Base-by-base conservation (phyloP, 2,329 filamentous ascomycete genomes). In the Pseudopyrenochaeta lycopersici region DNA sequence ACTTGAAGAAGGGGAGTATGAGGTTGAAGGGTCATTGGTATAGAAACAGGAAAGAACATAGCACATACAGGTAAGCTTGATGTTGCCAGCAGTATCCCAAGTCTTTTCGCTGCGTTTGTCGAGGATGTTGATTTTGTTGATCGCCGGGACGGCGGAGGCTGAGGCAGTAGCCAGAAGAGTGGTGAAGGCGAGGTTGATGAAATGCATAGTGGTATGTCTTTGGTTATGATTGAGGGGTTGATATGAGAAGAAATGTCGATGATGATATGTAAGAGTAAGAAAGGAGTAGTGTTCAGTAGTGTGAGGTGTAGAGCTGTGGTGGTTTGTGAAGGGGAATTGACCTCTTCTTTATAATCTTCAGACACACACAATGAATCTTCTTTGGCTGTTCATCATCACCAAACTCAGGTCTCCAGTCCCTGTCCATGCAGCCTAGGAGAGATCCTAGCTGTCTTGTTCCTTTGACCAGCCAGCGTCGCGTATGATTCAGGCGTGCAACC, bases 11-110 rank as follows among this genome's bases (percentile, higher is more conserved):
- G 10, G 14, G 14, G 11, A 10, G 12, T 9, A 15, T 38, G 31
- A 20, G 10, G 15, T 12, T 23, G 15, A 12, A 30, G n/a, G 31
- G n/a, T n/a, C n/a, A n/a, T n/a, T n/a, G n/a, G n/a, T n/a, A n/a
- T n/a, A n/a, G n/a, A n/a, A n/a, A n/a, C n/a, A n/a, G n/a, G n/a
- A n/a, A n/a, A n/a, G n/a, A n/a, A n/a, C n/a, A n/a, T n/a, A 17
- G 18, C 14, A 52, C 40, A 12, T 46, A 55, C 55, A 58, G 9
- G 51, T 54, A 15, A 58, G 51, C 32, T 55, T 58, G 9, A 58
- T 48, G 52, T 58, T 58, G 18, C 55, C 55, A 15, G 42, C 40
- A 4, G n/a, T 17, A 41, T 58, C 52, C 44, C 48, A 58, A 11
- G 33, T 33, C n/a, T 38, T 40, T 46, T 52, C 51, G 18, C 29